phyloP scores from a whole-genome alignment of 768 basidiomycete species.

The Psilocybe subaeruginosa region DNA sequence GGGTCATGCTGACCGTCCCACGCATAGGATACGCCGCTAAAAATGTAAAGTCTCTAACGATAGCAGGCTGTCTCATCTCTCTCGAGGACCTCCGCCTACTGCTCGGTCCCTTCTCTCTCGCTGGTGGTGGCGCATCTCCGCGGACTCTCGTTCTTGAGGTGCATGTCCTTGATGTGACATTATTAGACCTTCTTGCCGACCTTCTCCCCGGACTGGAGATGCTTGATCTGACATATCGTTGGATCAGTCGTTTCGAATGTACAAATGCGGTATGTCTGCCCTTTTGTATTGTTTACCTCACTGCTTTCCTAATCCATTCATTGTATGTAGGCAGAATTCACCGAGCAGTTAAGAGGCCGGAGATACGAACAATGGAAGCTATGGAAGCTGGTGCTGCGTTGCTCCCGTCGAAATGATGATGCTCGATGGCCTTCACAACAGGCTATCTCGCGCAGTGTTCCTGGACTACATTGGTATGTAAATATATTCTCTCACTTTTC shows the following conservation, averaged over 20 bases:
- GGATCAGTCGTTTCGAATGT: conserved; percentile 13
- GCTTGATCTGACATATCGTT: conserved; percentile 23
- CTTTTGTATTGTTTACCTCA: background rate
- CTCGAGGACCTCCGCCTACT: conserved; percentile 16
- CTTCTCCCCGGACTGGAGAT: conserved; percentile 16
- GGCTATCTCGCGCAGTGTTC: conserved; percentile 7
- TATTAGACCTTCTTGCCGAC: conserved; percentile 18
- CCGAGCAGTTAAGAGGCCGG: conserved; percentile 3
- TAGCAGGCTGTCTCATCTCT: conserved; percentile 18
- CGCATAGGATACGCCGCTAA: conserved; percentile 8
- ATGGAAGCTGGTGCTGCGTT: conserved; percentile 12
- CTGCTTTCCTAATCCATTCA: background rate
- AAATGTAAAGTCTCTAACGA: conserved; percentile 5
- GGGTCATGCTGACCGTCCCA: conserved; percentile 12
- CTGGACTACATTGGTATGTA: background rate
- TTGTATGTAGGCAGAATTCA: background rate
- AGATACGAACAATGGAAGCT: conserved; percentile 15
- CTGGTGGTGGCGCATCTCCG: conserved; percentile 8
- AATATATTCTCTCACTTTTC: background rate
- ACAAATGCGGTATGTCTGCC: conserved; percentile 14
- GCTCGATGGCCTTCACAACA: conserved; percentile 16
- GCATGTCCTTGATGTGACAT: conserved; percentile 14
- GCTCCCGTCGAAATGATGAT: conserved; percentile 13
- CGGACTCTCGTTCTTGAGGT: conserved; percentile 20
- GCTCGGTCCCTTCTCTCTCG: conserved; percentile 13